Evolutionary conservation across 148 eudicot genomes (phyloP), one percentile per base, ranked within the genome.

Genomic region (Camellia granthamiana): DNA sequence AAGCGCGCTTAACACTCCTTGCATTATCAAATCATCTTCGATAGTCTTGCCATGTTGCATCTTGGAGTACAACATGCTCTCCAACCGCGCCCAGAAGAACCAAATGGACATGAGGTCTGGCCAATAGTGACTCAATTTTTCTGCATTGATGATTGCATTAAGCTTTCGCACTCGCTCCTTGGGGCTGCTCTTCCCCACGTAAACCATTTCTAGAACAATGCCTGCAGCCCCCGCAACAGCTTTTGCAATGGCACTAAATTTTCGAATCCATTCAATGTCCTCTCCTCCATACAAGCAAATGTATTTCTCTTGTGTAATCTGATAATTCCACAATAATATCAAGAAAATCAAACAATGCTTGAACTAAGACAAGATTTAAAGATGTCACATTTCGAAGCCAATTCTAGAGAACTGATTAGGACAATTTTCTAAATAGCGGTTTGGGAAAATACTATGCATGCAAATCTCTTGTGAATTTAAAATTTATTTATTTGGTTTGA

Each of bases 251-350:
- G 1, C 7, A 3, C 92, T 90, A 77, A 96, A 96, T 13, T 46
- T 74, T 5, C 81, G 75, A 74, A 93, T 86, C 99, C 99, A 96
- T 0, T 90, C 92, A 0, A 87, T 69, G 83, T 93, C 87, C 47
- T 91, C 95, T 30, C 99, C 99, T 85, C 99, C 99, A 38, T 89
- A 93, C 79, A 96, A 84, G 82, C 97, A 93, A 3, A 93, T 86
- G 85, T 72, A 83, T 76, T 84, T 90, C 9, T 84, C 89, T 71
- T 86, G 84, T 9, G 43, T 16, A 63, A 90, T 88, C 98, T 95
- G 81, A 60, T 30, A 65, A 76, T 47, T 51, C 64, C 55, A 79
- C 72, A 47, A 30, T 30, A 30, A 30, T 30, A 30, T 30, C 38
- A 30, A 30, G 38, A 30, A 30, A 30, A 30, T 30, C 38, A 30